Conservation (phyloP, 768 basidiomycete species). For the Suillus subaureus region DNA sequence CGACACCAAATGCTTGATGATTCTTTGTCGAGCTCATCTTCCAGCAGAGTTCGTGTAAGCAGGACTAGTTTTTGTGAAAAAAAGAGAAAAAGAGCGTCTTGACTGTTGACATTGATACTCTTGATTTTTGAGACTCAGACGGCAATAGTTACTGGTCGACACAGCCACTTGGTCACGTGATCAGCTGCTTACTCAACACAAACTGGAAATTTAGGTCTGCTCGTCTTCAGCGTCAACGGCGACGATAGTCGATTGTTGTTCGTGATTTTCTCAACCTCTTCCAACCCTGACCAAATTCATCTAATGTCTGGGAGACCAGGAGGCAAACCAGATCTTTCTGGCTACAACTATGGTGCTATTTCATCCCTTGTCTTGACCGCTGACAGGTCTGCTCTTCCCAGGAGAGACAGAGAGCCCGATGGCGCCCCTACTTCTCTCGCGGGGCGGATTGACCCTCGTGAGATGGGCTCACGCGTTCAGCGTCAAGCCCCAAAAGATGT, state of each 20-base stretch:
- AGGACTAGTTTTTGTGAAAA: neutral
- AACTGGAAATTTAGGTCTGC: conserved; percentile 6
- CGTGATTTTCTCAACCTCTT: neutral
- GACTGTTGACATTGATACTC: no score
- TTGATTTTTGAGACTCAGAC: no score
- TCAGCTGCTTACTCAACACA: conserved; percentile 1
- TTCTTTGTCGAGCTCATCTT: neutral
- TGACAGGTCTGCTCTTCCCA: conserved; percentile 75
- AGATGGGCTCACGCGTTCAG: conserved; percentile 92
- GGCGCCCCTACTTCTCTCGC: conserved; percentile 92
- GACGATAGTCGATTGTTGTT: conserved; percentile 8
- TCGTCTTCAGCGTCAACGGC: conserved; percentile 4
- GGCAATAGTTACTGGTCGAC: no score
- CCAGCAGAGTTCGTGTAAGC: neutral
- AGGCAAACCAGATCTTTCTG: conserved; percentile 78
- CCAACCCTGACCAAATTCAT: neutral
- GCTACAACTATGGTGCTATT: conserved; percentile 96
- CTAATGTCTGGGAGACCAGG: conserved; percentile 43
- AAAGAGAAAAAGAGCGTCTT: no score
- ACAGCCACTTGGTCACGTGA: neutral
- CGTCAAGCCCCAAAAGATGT: conserved; percentile 84
- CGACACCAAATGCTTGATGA: no score
- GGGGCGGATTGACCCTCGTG: conserved; percentile 83
- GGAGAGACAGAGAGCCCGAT: conserved; percentile 95
- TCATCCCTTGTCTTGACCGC: conserved; percentile 95